Base-by-base conservation (phyloP, 2,329 filamentous ascomycete species). In the Leptodontidium sp. region DNA sequence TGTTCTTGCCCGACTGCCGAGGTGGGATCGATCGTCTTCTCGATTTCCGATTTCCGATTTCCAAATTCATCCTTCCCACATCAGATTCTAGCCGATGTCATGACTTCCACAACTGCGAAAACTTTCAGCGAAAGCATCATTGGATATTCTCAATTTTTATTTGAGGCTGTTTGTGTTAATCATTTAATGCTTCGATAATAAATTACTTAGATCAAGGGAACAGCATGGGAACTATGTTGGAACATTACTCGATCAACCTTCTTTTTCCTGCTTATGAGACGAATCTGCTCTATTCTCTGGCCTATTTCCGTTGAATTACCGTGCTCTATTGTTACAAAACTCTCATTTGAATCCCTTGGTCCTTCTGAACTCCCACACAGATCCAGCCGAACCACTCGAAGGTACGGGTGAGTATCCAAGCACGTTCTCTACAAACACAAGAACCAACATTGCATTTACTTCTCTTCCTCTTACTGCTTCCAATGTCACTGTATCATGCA, bases 371-470 rank as follows among this genome's bases (percentile, higher is more conserved):
- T 77, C 71, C 79, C 17, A 77, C 38, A 64, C 79, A 75, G 65
- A 74, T 75, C 65, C 79, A 70, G 52, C 79, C 78, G 35, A 70
- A 70, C 76, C 79, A 79, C 14, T 70, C 61, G 24, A 69, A 61
- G 2, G 67, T 73, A 83, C 72, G 21, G 70, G 73, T 64, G 79
- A 73, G 69, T 86, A 86, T 0, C 84, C 84, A 65, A 87, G 75
- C 1, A 84, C 78, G 4, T 81, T 80, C 66, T 87, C 84, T 0
- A 86, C 77, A 8, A 87, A 75, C 0, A 80, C 78, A 24, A 86
- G 74, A 12, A 86, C 73, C 40, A 84, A 76, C n/a, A 82, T 80
- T 0, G 83, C 76, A 15, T 80, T 82, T 9, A 86, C 72, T 49
- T 74, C 71, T 26, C 78, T 79, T 17, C 78, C 75, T 12, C 79